Evolutionary conservation across 805 yeast genomes (phyloP).

Genomic region (Yarrowia divulgata): DNA sequence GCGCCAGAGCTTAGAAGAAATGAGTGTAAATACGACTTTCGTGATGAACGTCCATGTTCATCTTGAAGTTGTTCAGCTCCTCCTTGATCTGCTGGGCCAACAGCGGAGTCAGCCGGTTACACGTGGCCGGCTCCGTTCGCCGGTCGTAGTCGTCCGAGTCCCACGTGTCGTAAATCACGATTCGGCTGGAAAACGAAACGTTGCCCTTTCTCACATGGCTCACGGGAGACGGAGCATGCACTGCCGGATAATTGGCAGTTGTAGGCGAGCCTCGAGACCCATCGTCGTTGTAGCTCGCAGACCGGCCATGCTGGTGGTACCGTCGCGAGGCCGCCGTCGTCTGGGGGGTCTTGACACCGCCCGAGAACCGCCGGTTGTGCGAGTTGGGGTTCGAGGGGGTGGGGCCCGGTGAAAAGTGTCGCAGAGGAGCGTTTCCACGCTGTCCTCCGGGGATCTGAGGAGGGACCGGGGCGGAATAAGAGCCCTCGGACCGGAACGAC

Average conservation of each 20-base stretch:
- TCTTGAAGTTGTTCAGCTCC: constrained; percentile 80
- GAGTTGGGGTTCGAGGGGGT: constrained; percentile 28
- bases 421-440: constrained; percentile 24
- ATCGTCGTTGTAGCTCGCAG: constrained; percentile 19
- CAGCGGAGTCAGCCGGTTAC: constrained; percentile 86
- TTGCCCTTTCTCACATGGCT: constrained; percentile 14
- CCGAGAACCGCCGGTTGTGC: constrained; percentile 36
- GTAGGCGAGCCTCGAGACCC: constrained; percentile 10
- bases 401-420: constrained; percentile 39
- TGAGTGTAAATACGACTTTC: constrained; percentile 83
- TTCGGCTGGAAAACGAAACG: constrained; percentile 79
- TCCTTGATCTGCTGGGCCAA: constrained; percentile 85
- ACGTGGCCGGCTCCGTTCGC: constrained; percentile 90
- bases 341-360: constrained; percentile 3
- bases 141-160: constrained; percentile 86
- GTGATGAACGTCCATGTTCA: constrained; percentile 83
- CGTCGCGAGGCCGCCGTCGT: constrained; percentile 12
- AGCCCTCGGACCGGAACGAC: constrained; percentile 31
- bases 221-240: constrained; percentile 17
- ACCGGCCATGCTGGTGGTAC: constrained; percentile 38
- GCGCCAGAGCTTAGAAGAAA: constrained; percentile 59
- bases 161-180: constrained; percentile 85
- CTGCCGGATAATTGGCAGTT: not conserved
- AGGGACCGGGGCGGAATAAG: constrained; percentile 30
- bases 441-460: constrained; percentile 32